A percentile compares a stretch with the other conserved stretches of the same genome.
phyloP scores from a whole-genome alignment of 2,329 filamentous ascomycete genomes.

The Harringtonia lauricola region DNA sequence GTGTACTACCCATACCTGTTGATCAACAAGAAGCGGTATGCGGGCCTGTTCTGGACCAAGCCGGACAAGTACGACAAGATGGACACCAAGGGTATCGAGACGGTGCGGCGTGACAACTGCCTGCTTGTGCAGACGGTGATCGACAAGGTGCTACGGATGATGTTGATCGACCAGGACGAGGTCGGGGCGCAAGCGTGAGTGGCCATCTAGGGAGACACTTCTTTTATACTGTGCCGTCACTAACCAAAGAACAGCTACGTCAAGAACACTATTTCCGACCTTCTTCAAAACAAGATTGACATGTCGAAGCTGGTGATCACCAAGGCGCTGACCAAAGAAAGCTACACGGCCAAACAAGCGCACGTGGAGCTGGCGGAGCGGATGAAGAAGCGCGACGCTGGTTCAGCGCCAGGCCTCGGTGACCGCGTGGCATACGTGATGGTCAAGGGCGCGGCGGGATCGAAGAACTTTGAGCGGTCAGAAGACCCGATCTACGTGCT shows the following conservation, averaged over 20 bases:
- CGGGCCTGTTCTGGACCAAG: constrained; percentile 94
- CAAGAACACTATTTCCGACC: constrained; percentile 87
- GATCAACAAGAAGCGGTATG: constrained; percentile 99
- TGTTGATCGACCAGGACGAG: constrained; percentile 86
- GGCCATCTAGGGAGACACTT: neutral
- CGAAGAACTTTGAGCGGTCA: constrained; percentile 93
- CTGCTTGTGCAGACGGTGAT: constrained; percentile 93
- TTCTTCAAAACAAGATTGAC: constrained; percentile 94
- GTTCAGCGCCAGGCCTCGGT: constrained; percentile 82
- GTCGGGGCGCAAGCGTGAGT: constrained; percentile 86
- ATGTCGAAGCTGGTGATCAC: constrained; percentile 99
- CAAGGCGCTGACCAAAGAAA: constrained; percentile 84
- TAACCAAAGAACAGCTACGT: constrained; percentile 61
- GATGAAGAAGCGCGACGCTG: constrained; percentile 94
- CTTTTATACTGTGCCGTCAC: constrained; percentile 8
- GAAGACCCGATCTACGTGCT: constrained; percentile 96
- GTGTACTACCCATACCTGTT: constrained; percentile 96
- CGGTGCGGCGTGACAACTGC: constrained; percentile 93
- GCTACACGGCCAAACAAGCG: constrained; percentile 86
- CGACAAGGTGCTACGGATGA: constrained; percentile 90
- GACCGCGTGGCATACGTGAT: constrained; percentile 98
- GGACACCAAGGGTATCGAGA: constrained; percentile 99
- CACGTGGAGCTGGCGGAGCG: constrained; percentile 91
- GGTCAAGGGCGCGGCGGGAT: constrained; percentile 77
- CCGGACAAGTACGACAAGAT: constrained; percentile 96